Evolutionary conservation across 108 stramenopile genomes (phyloP).

Genomic region (Hondaea fermentalgiana): DNA sequence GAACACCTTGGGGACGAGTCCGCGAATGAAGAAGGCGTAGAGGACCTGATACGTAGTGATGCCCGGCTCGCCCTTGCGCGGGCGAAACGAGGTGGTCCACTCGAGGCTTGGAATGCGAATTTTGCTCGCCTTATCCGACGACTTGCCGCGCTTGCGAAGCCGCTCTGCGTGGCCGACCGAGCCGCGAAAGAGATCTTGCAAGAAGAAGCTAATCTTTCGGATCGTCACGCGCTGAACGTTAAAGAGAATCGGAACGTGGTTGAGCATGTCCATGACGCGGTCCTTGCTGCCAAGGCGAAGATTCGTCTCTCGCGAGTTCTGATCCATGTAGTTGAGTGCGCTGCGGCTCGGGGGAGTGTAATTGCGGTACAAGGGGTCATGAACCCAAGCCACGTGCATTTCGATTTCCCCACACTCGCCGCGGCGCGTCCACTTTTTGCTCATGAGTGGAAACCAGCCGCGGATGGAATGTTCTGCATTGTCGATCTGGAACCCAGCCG

Average conservation of each 20-base stretch:
- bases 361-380: background rate
- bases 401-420: background rate
- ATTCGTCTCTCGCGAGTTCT: background rate
- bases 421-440: background rate
- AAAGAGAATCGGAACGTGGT: background rate
- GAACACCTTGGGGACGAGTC: background rate
- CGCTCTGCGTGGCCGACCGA: background rate
- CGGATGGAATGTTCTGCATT: background rate
- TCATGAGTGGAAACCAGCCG: constrained; percentile 9
- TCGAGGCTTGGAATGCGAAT: background rate
- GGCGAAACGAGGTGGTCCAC: background rate
- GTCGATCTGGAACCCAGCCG: background rate
- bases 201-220: background rate
- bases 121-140: background rate
- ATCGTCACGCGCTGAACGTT: constrained; percentile 8
- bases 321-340: background rate
- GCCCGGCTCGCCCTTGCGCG: background rate
- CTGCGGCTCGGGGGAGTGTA: background rate
- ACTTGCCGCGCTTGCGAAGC: background rate
- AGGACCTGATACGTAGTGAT: background rate
- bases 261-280: constrained; percentile 13
- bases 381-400: background rate
- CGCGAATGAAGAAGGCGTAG: background rate
- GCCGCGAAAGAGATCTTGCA: constrained; percentile 6
- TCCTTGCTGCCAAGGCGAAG: background rate